Base-by-base conservation (phyloP, 2,329 filamentous ascomycete genomes). In the Fusarium lyarnte region DNA sequence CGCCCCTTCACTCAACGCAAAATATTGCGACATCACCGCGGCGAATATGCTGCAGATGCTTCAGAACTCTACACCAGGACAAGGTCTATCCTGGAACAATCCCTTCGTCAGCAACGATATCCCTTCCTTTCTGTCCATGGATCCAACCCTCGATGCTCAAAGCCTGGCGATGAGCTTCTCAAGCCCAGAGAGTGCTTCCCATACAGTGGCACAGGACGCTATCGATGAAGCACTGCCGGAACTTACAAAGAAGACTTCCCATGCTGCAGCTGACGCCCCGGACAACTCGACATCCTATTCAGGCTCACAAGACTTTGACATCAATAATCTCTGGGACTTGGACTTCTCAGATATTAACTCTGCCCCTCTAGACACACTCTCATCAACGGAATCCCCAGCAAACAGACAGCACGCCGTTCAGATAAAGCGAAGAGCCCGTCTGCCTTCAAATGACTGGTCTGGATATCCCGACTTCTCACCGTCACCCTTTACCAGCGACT, bases 271-370 rank as follows among this genome's bases (percentile, higher is more conserved):
- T 2, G 53, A 57, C 6, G 9, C 8, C 0, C 9, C 35, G 6
- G 53, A 49, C 8, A 49, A 47, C 5, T 7, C 53, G 19, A 57
- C 53, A 29, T 27, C 39, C 3, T 57, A 36, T 35, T 57, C 53
- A 8, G 53, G 53, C 39, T 57, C 53, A 10, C 53, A 47, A 8
- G 53, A 57, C 8, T 57, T 57, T 35, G 53, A 47, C 31, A 57
- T 57, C 3, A 57, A 57, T 5, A 35, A 8, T 0, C 53, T 57
- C 0, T 57, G 53, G 53, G 53, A 57, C 4, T 11, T 57, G 17
- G 53, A 57, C 23, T 57, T 57, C 6, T 27, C 53, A 0, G 39
- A 47, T 1, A 10, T 57, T 1, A 57, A 57, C 8, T 23, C 39
- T 1, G 39, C 23, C 1, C 39, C 39, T 8, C 23, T 47, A 0